Evolutionary conservation across 148 eudicot genomes (phyloP), one percentile per base, ranked within the genome.

Genomic region (Camellia japonica): DNA sequence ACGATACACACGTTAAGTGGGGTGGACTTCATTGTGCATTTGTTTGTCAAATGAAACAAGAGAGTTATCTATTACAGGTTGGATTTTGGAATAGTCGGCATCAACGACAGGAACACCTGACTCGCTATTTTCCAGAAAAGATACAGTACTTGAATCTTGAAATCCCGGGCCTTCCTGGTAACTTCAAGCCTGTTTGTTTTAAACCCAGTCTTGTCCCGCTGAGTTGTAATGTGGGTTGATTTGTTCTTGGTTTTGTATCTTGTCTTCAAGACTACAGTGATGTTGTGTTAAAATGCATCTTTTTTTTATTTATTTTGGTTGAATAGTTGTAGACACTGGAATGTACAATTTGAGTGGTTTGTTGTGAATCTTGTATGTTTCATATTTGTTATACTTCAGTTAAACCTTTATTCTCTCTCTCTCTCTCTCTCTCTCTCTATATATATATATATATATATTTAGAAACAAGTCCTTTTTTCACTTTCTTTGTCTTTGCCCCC

Each of bases 181-280:
- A 16, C 62, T 77, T 77, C 51, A 38, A 77, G 49, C 11, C 49
- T 51, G 0, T 51, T 12, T 51, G 49, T 20, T 77, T 77, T 41
- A 77, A 66, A 49, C 80, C 80, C 15, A 51, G 80, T 38, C 73
- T 77, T 52, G 49, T 38, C 14, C 19, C 72, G 7, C 38, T 58
- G 65, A 74, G 16, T 15, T 12, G 65, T 41, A 65, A 74, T 38
- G 77, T 23, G 30, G 0, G 30, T 23, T 23, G 30, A 23, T 23
- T 23, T 23, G 30, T 23, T 23, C 30, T 15, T 72, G 47, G 49
- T 74, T 58, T 5, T 19, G 18, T 11, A 15, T 16, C 10, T 7
- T 47, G 3, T 47, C 51, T 47, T 47, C 51, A 47, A 47, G 51
- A 47, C 51, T 12, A 16, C 14, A 11, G 62, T 73, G 76, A 11